Percentiles rank a stretch among this genome's conserved stretches.
Evolutionary conservation across 2,329 filamentous ascomycete genomes (phyloP).

Genomic region (Alternaria consortialis): DNA sequence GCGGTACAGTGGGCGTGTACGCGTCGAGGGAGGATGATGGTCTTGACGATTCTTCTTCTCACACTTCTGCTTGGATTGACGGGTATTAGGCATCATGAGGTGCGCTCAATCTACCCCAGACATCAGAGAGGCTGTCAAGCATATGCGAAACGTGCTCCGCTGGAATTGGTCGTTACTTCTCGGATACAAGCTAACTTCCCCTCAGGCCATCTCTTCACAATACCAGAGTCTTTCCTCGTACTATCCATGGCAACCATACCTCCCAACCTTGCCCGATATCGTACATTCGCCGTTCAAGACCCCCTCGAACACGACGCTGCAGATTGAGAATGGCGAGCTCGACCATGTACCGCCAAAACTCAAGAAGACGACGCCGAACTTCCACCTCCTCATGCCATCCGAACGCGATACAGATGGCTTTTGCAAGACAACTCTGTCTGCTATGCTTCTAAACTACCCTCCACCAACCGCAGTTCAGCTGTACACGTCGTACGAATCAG

Average conservation of each 20-base stretch:
- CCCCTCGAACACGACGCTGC: constrained; percentile 46
- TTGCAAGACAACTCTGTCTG: constrained; percentile 66
- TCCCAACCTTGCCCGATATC: constrained; percentile 33
- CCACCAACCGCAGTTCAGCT: constrained; percentile 64
- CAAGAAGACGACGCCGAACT: constrained; percentile 50
- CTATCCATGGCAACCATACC: constrained; percentile 43
- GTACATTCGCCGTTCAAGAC: constrained; percentile 38
- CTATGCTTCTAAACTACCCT: constrained; percentile 67
- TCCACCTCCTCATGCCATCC: constrained; percentile 66
- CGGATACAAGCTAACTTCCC: constrained; percentile 8
- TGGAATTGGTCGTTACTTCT: not conserved
- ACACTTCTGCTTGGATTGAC: constrained; percentile 31
- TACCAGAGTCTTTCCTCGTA: constrained; percentile 39
- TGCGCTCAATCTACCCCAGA: constrained; percentile 13
- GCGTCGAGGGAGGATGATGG: constrained; percentile 40
- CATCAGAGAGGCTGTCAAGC: not conserved
- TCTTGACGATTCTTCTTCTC: constrained; percentile 32
- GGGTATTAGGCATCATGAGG: constrained; percentile 31
- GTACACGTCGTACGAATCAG: constrained; percentile 33
- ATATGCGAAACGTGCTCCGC: not conserved
- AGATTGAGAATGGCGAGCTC: constrained; percentile 46
- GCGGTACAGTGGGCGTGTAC: constrained; percentile 42
- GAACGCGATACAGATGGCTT: constrained; percentile 59
- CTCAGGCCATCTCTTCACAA: constrained; percentile 35
- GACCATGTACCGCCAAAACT: constrained; percentile 38